These are phyloP conservation scores for Ajuga chamaepitys DNA, from an alignment of 257 asterid genomes.

Conservation along the genomic window DNA sequence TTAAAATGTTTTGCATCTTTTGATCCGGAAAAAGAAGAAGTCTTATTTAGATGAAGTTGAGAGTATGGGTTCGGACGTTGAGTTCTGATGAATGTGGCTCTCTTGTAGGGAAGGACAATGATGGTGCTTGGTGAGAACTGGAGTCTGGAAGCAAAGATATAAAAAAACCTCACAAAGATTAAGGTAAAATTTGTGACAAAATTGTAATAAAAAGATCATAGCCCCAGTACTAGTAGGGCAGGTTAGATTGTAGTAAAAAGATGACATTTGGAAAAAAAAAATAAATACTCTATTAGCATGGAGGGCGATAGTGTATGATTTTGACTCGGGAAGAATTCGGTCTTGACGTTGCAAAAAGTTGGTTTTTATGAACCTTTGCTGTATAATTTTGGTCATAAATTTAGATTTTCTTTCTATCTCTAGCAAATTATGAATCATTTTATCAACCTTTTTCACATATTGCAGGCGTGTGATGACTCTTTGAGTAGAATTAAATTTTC, in stretches of 20 bases:
- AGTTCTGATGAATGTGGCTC: slow-evolving; percentile 36
- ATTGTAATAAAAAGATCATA: too few species aligned
- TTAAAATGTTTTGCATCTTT: slow-evolving; percentile 47
- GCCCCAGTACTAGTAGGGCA: background rate
- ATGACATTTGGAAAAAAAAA: too few species aligned
- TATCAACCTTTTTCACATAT: too few species aligned
- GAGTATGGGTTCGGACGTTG: slow-evolving; percentile 42
- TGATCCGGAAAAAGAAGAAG: slow-evolving; percentile 46
- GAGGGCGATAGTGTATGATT: too few species aligned
- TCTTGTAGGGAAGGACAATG: slow-evolving; percentile 23
- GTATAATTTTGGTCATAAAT: background rate
- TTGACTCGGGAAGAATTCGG: too few species aligned
- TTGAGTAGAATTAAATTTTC: too few species aligned
- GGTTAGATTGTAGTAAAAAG: too few species aligned
- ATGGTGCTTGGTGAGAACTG: slow-evolving; percentile 66
- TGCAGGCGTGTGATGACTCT: too few species aligned
- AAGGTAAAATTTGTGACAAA: slow-evolving; percentile 3
- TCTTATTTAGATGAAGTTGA: slow-evolving; percentile 26
- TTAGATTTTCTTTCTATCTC: too few species aligned
- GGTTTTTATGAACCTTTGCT: background rate
- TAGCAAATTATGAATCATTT: too few species aligned
- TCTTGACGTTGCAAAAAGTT: too few species aligned
- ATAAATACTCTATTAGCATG: too few species aligned
- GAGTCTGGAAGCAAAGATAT: slow-evolving; percentile 17
- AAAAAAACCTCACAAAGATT: slow-evolving; percentile 3